Percentiles rank a stretch among this genome's conserved stretches.
These are phyloP conservation scores for Kwoniella sp. DNA, from an alignment of 768 basidiomycete genomes.

Conservation along the genomic window DNA sequence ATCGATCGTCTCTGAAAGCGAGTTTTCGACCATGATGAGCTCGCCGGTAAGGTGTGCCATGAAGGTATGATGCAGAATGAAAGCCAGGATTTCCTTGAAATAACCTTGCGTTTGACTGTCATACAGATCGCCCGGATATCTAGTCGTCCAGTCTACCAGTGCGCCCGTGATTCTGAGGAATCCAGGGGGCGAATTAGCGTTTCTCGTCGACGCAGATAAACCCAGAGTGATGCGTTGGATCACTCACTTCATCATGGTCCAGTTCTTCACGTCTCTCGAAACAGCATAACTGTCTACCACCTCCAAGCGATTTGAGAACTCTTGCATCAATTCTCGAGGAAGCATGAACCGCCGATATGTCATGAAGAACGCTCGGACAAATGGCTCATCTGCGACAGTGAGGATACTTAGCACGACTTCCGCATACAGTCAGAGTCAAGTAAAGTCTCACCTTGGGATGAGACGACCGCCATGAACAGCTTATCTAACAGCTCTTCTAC, in stretches of 20 bases:
- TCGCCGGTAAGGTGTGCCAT: slow-evolving; percentile 49
- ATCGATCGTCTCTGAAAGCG: slow-evolving; percentile 35
- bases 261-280: slow-evolving; percentile 34
- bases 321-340: slow-evolving; percentile 40
- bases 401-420: background rate
- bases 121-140: slow-evolving; percentile 52
- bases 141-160: slow-evolving; percentile 46
- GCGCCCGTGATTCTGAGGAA: slow-evolving; percentile 38
- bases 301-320: slow-evolving; percentile 37
- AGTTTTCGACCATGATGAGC: slow-evolving; percentile 38
- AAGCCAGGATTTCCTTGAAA: slow-evolving; percentile 35
- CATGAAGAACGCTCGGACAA: slow-evolving; percentile 48
- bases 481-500: slow-evolving; percentile 31
- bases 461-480: slow-evolving; percentile 37
- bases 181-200: too few relatives aligned
- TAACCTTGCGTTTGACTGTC: slow-evolving; percentile 19
- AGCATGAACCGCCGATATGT: slow-evolving; percentile 49
- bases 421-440: background rate
- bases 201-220: slow-evolving; percentile 6
- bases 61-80: slow-evolving; percentile 36
- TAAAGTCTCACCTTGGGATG: slow-evolving; percentile 28
- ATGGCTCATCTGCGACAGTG: slow-evolving; percentile 32
- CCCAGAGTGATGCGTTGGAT: too few relatives aligned
- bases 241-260: slow-evolving; percentile 45
- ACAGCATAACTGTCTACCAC: slow-evolving; percentile 34